A percentile compares a stretch with the other conserved stretches of the same genome.
Evolutionary conservation across 768 basidiomycete genomes (phyloP).

Genomic region (Pilatotrama ljubarskyi): DNA sequence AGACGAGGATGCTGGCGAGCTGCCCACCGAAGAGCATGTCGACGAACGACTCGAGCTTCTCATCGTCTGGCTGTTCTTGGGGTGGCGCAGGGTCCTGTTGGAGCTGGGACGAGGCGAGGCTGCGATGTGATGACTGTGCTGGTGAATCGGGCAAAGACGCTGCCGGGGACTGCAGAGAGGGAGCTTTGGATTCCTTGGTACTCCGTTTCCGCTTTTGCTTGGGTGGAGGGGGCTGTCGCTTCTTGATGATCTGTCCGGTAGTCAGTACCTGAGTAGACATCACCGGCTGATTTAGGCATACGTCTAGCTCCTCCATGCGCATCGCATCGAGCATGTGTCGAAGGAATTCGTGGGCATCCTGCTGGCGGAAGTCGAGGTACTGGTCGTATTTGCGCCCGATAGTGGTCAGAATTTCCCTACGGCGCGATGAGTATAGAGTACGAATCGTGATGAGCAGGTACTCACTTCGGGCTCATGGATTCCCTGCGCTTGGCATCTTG

Average conservation of each 20-base stretch:
- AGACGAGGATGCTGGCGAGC: conserved; percentile 89
- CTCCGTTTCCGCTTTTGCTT: conserved; percentile 40
- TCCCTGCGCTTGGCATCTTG: conserved; percentile 54
- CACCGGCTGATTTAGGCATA: conserved; percentile 34
- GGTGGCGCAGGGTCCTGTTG: not conserved
- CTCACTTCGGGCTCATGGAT: conserved; percentile 68
- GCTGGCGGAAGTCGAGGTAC: conserved; percentile 92
- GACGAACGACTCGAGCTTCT: conserved; percentile 66
- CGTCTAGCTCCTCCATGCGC: conserved; percentile 94
- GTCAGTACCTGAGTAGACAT: not conserved
- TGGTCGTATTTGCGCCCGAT: conserved; percentile 90
- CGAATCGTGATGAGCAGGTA: conserved; percentile 18
- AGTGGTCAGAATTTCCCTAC: conserved; percentile 60
- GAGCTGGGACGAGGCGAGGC: not conserved
- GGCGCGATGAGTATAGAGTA: not conserved
- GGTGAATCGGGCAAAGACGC: not conserved
- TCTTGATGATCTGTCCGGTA: conserved; percentile 73
- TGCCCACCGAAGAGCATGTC: conserved; percentile 92
- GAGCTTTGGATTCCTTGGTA: not conserved
- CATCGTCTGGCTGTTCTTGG: conserved; percentile 38
- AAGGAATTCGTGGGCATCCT: conserved; percentile 94
- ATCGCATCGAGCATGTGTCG: conserved; percentile 88
- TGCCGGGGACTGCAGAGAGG: not conserved
- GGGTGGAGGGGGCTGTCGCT: conserved; percentile 48
- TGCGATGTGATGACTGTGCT: not conserved